Conservation (phyloP, 2,329 filamentous ascomycete genomes). For the Bipolaris sorokiniana region DNA sequence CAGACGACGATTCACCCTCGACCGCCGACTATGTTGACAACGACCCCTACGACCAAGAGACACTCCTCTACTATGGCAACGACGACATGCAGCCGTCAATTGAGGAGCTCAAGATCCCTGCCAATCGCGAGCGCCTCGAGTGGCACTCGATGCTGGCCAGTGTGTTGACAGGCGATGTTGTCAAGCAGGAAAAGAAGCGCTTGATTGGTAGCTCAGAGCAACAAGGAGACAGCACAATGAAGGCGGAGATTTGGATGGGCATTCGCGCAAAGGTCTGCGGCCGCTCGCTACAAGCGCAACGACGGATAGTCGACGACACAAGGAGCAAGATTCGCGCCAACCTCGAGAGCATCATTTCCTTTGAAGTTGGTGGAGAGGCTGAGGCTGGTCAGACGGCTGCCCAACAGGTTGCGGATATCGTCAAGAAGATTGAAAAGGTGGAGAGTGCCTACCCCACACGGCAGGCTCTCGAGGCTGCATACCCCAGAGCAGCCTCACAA, state of each 20-base stretch:
- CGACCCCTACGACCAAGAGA: constrained; percentile 88
- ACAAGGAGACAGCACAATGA: constrained; percentile 71
- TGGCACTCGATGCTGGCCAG: constrained; percentile 99
- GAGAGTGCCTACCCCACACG: constrained; percentile 85
- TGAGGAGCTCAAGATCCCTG: constrained; percentile 87
- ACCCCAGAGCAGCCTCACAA: constrained; percentile 77
- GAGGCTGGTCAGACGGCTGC: constrained; percentile 87
- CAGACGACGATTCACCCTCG: constrained; percentile 87
- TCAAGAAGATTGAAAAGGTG: constrained; percentile 87
- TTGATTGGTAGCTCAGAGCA: constrained; percentile 82
- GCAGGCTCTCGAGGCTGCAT: constrained; percentile 72
- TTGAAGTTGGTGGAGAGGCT: constrained; percentile 91
- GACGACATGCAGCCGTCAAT: constrained; percentile 86
- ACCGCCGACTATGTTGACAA: constrained; percentile 82
- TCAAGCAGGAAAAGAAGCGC: constrained; percentile 96
- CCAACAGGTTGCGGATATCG: constrained; percentile 87
- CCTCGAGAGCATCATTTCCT: constrained; percentile 88
- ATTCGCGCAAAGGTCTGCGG: constrained; percentile 84
- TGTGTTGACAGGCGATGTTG: constrained; percentile 93
- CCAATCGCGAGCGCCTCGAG: constrained; percentile 87
- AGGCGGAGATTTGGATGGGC: constrained; percentile 83
- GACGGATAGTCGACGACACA: constrained; percentile 85
- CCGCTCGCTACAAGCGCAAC: constrained; percentile 81
- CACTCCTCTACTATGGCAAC: constrained; percentile 88
- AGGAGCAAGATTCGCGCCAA: constrained; percentile 73